Conservation (phyloP, 257 asterid genomes). For the Eustoma russellianum region DNA sequence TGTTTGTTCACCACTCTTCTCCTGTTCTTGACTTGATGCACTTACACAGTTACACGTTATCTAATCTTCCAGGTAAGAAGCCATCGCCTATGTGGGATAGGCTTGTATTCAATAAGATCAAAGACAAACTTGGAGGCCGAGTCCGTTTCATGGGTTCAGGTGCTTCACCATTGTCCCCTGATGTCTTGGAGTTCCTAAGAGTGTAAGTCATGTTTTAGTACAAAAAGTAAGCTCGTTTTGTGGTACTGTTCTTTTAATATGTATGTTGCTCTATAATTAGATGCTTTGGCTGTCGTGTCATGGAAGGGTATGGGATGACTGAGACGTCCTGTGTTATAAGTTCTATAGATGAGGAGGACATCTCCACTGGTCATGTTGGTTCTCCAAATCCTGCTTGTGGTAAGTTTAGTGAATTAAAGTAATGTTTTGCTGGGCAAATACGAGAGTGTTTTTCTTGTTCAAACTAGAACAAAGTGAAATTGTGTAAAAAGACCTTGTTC, state of each 20-base stretch:
- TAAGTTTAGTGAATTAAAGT: conserved; percentile 18
- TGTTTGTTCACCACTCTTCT: not conserved
- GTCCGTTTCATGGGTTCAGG: conserved; percentile 90
- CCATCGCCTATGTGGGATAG: conserved; percentile 98
- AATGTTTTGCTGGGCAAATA: too few relatives aligned
- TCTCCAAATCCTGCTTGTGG: conserved; percentile 95
- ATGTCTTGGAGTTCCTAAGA: conserved; percentile 84
- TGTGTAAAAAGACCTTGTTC: not conserved
- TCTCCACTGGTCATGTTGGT: conserved; percentile 79
- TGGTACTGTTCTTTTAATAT: not conserved
- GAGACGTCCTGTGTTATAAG: conserved; percentile 94
- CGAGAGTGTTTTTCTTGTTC: not conserved
- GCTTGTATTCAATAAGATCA: conserved; percentile 87
- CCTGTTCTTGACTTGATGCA: not conserved
- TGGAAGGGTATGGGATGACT: conserved; percentile 98
- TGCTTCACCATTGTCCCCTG: conserved; percentile 98
- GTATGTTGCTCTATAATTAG: conserved; percentile 24
- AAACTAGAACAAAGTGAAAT: not conserved
- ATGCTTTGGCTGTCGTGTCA: conserved; percentile 79
- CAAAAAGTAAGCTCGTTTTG: not conserved
- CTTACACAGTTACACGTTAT: not conserved
- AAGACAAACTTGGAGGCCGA: conserved; percentile 87
- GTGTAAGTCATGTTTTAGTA: conserved; percentile 49
- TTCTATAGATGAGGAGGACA: conserved; percentile 63
- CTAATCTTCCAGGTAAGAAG: conserved; percentile 49